Percentiles rank a stretch among this genome's conserved stretches.
phyloP scores from a whole-genome alignment of 148 eudicot genomes.

The Agrostemma githago region DNA sequence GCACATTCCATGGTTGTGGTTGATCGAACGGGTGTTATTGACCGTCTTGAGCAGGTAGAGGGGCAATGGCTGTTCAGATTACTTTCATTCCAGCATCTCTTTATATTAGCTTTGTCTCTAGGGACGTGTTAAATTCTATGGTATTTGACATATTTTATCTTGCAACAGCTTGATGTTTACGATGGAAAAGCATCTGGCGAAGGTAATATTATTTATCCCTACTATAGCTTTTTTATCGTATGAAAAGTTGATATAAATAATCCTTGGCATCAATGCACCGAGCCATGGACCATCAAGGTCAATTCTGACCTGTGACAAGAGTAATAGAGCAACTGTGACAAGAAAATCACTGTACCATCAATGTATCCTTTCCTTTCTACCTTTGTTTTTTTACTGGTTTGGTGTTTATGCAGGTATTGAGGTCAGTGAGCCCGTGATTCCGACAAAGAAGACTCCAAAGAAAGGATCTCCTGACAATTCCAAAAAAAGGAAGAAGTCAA shows the following conservation, averaged over 20 bases:
- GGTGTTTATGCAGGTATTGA: slow-evolving; percentile 32
- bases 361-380: too few relatives aligned
- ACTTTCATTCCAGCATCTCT: not conserved
- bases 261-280: too few relatives aligned
- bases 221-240: not conserved
- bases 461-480: slow-evolving; percentile 45
- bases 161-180: slow-evolving; percentile 77
- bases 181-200: slow-evolving; percentile 79
- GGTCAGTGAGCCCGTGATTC: slow-evolving; percentile 31
- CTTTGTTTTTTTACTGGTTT: not conserved
- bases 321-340: not conserved
- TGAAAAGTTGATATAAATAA: too few relatives aligned
- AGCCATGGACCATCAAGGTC: not conserved
- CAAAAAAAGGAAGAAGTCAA: slow-evolving; percentile 67
- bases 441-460: slow-evolving; percentile 46
- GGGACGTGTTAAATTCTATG: not conserved
- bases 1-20: slow-evolving; percentile 91
- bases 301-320: not conserved
- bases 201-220: slow-evolving; percentile 38
- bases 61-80: not conserved
- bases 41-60: slow-evolving; percentile 73
- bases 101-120: not conserved
- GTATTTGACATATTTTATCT: slow-evolving; percentile 18
- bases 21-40: slow-evolving; percentile 55
- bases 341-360: not conserved